Evolutionary conservation across 345 rosid species (phyloP).

Genomic region (Boechera stricta): DNA sequence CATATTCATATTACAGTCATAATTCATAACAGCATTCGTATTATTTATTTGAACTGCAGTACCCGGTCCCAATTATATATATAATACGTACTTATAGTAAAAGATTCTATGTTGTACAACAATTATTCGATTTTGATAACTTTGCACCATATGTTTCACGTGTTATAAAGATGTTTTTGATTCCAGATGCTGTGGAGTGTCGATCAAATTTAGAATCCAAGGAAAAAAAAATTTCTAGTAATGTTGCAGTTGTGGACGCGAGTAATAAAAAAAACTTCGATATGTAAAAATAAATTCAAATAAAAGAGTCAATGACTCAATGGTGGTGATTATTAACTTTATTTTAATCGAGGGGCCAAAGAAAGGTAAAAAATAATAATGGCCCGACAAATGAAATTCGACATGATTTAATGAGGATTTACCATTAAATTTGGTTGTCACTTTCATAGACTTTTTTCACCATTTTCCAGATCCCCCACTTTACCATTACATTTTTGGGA

Average conservation of each 20-base stretch:
- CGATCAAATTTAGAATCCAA: constrained; percentile 35
- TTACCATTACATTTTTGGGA: constrained; percentile 6
- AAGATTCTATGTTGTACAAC: not conserved
- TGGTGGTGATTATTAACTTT: constrained; percentile 17
- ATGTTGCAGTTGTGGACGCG: no score
- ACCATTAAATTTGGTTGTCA: constrained; percentile 48
- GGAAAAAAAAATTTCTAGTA: no score
- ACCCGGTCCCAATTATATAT: not conserved
- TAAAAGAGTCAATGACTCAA: constrained; percentile 23
- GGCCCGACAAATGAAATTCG: constrained; percentile 43
- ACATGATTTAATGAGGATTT: constrained; percentile 40
- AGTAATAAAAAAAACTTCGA: no score
- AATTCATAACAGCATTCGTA: not conserved
- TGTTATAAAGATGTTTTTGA: constrained; percentile 15
- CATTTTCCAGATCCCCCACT: constrained; percentile 23
- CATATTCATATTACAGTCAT: not conserved
- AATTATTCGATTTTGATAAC: constrained; percentile 7
- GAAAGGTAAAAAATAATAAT: constrained; percentile 40
- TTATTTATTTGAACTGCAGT: not conserved
- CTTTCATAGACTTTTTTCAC: constrained; percentile 40
- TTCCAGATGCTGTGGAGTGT: constrained; percentile 15
- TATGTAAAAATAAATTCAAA: not conserved
- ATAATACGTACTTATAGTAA: not conserved
- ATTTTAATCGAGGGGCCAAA: constrained; percentile 35
- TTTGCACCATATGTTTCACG: constrained; percentile 5